Evolutionary conservation across 163 green algal genomes (phyloP).

Genomic region (Picocystis sp.): DNA sequence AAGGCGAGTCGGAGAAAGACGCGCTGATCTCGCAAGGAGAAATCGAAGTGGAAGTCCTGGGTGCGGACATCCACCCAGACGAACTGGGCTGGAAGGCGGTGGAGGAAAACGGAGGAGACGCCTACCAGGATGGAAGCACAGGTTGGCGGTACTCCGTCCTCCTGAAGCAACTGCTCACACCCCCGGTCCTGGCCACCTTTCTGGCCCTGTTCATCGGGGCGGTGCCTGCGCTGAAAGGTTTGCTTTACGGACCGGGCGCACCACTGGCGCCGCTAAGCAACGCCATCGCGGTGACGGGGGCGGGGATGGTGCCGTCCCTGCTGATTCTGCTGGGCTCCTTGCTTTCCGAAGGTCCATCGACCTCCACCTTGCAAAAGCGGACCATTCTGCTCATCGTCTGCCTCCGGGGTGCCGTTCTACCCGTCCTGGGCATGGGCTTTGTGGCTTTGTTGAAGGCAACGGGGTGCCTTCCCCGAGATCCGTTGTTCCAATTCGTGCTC

Average conservation of each 20-base stretch:
- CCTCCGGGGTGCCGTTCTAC: not conserved
- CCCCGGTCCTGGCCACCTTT: not conserved
- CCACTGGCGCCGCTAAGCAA: conserved; percentile 24
- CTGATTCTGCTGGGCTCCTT: conserved; percentile 41
- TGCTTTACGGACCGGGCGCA: conserved; percentile 21
- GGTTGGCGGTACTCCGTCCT: too few relatives aligned
- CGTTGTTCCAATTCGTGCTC: conserved; percentile 31
- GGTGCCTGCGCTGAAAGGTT: conserved; percentile 14
- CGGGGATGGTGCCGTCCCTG: conserved; percentile 32
- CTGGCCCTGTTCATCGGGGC: conserved; percentile 22
- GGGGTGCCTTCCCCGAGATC: conserved; percentile 23
- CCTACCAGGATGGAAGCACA: too few relatives aligned
- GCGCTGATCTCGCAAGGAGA: too few relatives aligned
- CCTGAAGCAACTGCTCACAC: too few relatives aligned
- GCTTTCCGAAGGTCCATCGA: conserved; percentile 18
- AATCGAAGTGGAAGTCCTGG: too few relatives aligned
- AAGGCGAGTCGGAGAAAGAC: too few relatives aligned
- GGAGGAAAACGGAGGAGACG: too few relatives aligned
- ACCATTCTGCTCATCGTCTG: conserved; percentile 20
- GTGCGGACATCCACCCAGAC: too few relatives aligned
- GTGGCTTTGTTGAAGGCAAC: conserved; percentile 8
- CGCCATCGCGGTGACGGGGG: conserved; percentile 22
- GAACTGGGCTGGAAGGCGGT: too few relatives aligned
- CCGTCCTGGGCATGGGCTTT: conserved; percentile 12
- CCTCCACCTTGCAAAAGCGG: conserved; percentile 11